Percentiles rank a stretch among this genome's conserved stretches.
These are phyloP conservation scores for Aspergillus neotritici DNA, from an alignment of 2,329 filamentous ascomycete genomes.

Conservation along the genomic window DNA sequence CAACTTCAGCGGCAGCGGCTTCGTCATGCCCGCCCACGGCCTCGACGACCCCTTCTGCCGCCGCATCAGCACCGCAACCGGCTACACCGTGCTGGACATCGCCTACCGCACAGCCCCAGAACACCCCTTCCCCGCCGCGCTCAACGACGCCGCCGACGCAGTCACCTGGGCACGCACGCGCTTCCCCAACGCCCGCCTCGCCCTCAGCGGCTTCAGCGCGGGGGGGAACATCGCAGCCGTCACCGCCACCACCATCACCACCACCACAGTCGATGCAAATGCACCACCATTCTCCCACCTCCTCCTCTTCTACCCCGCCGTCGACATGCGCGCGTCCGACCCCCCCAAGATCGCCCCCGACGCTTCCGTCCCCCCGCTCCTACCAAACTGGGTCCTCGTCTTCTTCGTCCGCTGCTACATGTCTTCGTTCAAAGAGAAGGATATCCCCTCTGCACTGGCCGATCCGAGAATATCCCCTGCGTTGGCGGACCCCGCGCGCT, in stretches of 20 bases:
- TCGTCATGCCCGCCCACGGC: conserved; percentile 25
- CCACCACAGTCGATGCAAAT: conserved; percentile 15
- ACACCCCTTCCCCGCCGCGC: conserved; percentile 32
- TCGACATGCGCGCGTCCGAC: conserved; percentile 12
- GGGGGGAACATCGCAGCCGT: conserved; percentile 35
- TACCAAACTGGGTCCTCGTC: conserved; percentile 10
- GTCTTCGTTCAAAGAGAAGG: conserved; percentile 2
- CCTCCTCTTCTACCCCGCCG: conserved; percentile 28
- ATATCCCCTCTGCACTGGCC: not conserved
- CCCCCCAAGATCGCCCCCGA: not conserved
- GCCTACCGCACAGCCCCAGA: conserved; percentile 38
- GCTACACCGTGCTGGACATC: conserved; percentile 31
- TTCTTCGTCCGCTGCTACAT: conserved; percentile 26
- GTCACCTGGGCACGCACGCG: conserved; percentile 27
- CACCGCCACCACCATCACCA: conserved; percentile 4
- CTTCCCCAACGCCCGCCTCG: conserved; percentile 27
- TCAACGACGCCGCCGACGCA: conserved; percentile 33
- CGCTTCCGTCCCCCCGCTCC: conserved; percentile 2
- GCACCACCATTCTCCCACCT: conserved; percentile 4
- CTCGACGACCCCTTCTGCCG: conserved; percentile 24
- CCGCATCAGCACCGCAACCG: conserved; percentile 16
- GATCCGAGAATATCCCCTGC: conserved; percentile 25
- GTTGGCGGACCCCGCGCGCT: conserved; percentile 13
- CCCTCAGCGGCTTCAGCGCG: conserved; percentile 38
- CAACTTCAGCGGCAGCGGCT: conserved; percentile 29